Percentiles rank a stretch among this genome's conserved stretches.
These are phyloP conservation scores for Fusarium brevicatenulatum DNA, from an alignment of 2,329 filamentous ascomycete genomes.

Conservation along the genomic window DNA sequence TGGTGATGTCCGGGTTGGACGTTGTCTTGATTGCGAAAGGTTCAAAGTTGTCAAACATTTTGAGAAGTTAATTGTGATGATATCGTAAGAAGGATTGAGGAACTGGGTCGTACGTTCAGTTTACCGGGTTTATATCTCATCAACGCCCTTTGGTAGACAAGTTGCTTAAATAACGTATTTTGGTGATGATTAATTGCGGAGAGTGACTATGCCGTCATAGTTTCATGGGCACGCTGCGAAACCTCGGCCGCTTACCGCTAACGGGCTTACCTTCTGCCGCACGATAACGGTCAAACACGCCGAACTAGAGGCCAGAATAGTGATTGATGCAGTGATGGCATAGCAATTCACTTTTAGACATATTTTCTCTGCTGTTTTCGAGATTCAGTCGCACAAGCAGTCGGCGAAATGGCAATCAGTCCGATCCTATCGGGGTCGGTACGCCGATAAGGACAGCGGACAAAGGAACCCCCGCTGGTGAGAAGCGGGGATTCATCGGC, in stretches of 20 bases:
- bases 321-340: fast-evolving
- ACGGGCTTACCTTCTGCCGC: background rate
- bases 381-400: too few relatives aligned
- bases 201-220: constrained; percentile 11
- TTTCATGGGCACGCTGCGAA: background rate
- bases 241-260: background rate
- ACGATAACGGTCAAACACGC: background rate
- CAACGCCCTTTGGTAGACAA: constrained; percentile 23
- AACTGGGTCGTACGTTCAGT: fast-evolving
- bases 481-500: background rate
- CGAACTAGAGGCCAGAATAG: background rate
- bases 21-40: constrained; percentile 53
- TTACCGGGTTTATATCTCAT: background rate
- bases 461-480: background rate
- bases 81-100: fast-evolving
- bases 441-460: background rate
- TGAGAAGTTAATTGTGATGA: background rate
- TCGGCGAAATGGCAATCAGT: background rate
- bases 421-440: background rate
- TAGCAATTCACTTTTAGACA: fast-evolving
- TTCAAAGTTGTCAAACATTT: constrained; percentile 54
- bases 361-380: fast-evolving
- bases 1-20: constrained; percentile 51
- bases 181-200: constrained; percentile 10
- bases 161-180: background rate